A percentile compares a stretch with the other conserved stretches of the same genome.
Conservation (phyloP, 805 yeast genomes). For the Kregervanrija pseudodelftensis region DNA sequence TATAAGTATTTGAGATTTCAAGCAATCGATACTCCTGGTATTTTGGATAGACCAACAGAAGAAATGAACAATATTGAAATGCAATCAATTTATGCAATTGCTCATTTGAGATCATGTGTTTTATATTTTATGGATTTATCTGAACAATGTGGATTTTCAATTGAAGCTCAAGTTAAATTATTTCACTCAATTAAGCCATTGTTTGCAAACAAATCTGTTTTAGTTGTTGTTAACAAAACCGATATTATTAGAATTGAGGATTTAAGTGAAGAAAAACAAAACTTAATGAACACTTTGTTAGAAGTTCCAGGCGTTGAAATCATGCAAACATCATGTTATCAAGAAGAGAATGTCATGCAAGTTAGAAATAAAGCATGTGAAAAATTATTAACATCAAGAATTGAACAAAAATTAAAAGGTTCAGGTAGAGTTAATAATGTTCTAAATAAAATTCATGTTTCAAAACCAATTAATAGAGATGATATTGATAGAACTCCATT, state of each 20-base stretch:
- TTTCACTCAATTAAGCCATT: slow-evolving; percentile 96
- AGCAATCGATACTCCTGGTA: slow-evolving; percentile 99
- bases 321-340: slow-evolving; percentile 87
- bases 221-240: slow-evolving; percentile 92
- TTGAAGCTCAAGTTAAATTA: slow-evolving; percentile 94
- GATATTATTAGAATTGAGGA: slow-evolving; percentile 87
- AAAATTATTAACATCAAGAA: slow-evolving; percentile 87
- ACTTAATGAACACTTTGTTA: slow-evolving; percentile 56
- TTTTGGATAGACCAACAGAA: slow-evolving; percentile 96
- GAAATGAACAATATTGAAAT: slow-evolving; percentile 99
- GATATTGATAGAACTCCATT: slow-evolving; percentile 70
- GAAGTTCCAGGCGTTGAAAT: slow-evolving; percentile 80
- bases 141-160: slow-evolving; percentile 97
- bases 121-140: slow-evolving; percentile 97
- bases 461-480: slow-evolving; percentile 85
- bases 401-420: slow-evolving; percentile 94
- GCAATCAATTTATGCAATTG: slow-evolving; percentile 98
- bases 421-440: slow-evolving; percentile 83
- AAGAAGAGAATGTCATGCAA: slow-evolving; percentile 90
- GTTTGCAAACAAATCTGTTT: slow-evolving; percentile 92
- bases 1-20: slow-evolving; percentile 96
- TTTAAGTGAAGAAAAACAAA: slow-evolving; percentile 68
- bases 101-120: slow-evolving; percentile 94
- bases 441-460: slow-evolving; percentile 91
- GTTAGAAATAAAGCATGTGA: slow-evolving; percentile 98